Conservation (phyloP, 306 rosid species). For the Crataegus laevigata region DNA sequence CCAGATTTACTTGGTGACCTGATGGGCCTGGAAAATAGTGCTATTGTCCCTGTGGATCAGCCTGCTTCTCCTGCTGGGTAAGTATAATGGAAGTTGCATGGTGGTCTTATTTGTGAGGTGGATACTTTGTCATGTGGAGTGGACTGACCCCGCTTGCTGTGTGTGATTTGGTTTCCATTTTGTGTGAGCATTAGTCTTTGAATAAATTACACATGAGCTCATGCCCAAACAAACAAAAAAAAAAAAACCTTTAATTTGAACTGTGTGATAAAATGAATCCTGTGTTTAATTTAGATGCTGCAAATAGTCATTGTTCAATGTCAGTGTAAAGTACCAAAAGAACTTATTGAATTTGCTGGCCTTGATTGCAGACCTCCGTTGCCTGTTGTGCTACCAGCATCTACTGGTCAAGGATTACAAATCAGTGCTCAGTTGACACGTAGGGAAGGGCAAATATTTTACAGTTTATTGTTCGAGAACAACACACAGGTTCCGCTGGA, state of each 20-base stretch:
- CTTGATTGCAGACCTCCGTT: conserved; percentile 63
- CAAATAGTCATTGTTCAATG: not conserved
- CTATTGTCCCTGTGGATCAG: conserved; percentile 69
- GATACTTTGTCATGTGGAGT: not conserved
- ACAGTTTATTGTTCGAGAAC: conserved; percentile 79
- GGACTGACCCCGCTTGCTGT: not conserved
- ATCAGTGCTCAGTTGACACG: conserved; percentile 83
- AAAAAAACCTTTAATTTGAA: too few relatives aligned
- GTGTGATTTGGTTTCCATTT: not conserved
- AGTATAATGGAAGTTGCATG: conserved; percentile 20
- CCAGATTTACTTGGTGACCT: conserved; percentile 95
- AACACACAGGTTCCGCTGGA: conserved; percentile 71
- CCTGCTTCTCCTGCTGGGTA: conserved; percentile 76
- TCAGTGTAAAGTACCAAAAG: conserved; percentile 1
- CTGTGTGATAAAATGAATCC: not conserved
- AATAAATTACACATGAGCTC: not conserved
- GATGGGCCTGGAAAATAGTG: conserved; percentile 77
- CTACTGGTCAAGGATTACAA: conserved; percentile 93
- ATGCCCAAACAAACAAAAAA: too few relatives aligned
- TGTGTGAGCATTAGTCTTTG: not conserved
- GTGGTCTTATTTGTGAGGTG: not conserved
- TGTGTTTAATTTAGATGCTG: not conserved
- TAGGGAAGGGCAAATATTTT: conserved; percentile 77
- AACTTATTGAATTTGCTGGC: conserved; percentile 20
- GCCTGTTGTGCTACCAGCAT: conserved; percentile 71